Evolutionary conservation across 75 land plant genomes (phyloP), one percentile per base, ranked within the genome.

Genomic region (Picea glauca): DNA sequence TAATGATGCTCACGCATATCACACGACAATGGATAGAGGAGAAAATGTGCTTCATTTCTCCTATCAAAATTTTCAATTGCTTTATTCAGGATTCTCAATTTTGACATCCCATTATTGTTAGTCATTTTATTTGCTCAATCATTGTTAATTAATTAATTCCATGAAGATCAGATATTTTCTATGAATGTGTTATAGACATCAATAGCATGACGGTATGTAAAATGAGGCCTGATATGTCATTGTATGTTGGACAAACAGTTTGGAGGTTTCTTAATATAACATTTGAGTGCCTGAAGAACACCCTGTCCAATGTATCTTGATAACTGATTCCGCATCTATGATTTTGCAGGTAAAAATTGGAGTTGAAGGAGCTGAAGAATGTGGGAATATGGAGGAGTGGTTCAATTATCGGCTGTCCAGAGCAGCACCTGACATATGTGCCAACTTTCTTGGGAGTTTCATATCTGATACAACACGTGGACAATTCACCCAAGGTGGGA

Each of bases 341-440:
- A 7, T 76, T 46, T 20, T 76, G 77, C 84, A 96, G 99, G 94
- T 98, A 31, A 98, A 98, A 81, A 82, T 98, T 74, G 96, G 94
- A 72, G 92, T 90, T 17, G 40, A 83, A 78, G 99, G 98, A 74
- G 99, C 99, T 60, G 87, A 91, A 78, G 99, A 98, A 84, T 93
- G 88, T 85, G 99, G 94, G 43, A 94, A 98, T 1, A 89, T 85
- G 87, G 99, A 98, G 85, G 99, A 98, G 80, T 98, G 99, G 99
- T 98, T 98, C 77, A 98, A 98, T 75, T 95, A 98, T 86, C 87
- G 99, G 65, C 87, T 98, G 60, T 90, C 93, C 58, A 90, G 99
- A 83, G 96, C 98, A 74, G 99, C 99, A 33, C 98, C 99, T 50
- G 94, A 93, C 77, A 87, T 90, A 11, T 98, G 98, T 88, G 99